These are phyloP conservation scores for Hemisphaericaspora nanyangensis DNA, from an alignment of 805 yeast species.

Conservation along the genomic window DNA sequence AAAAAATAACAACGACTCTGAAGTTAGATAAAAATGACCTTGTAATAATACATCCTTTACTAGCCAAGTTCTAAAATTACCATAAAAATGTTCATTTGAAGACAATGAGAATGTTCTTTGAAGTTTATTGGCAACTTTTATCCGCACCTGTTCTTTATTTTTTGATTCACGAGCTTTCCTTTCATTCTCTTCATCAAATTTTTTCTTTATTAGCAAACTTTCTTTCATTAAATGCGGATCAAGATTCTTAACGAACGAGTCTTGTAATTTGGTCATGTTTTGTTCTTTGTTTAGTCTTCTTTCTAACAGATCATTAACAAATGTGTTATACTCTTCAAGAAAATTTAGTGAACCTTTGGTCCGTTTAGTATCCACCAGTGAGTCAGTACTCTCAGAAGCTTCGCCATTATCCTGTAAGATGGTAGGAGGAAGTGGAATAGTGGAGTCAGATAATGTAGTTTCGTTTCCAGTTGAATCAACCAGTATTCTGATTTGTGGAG, in stretches of 20 bases:
- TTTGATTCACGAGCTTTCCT: constrained; percentile 8
- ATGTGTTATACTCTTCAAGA: too few species aligned
- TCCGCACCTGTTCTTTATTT: constrained; percentile 4
- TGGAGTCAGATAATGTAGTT: too few species aligned
- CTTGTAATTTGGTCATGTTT: constrained; percentile 16
- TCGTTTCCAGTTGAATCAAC: too few species aligned
- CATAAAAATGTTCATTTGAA: constrained; percentile 52
- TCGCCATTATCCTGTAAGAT: too few species aligned
- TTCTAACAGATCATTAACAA: not conserved
- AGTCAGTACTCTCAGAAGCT: too few species aligned
- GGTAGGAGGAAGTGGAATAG: too few species aligned
- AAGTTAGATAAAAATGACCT: constrained; percentile 78
- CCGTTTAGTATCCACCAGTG: too few species aligned
- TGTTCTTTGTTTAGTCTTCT: too few species aligned
- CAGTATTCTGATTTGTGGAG: too few species aligned
- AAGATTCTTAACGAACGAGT: constrained; percentile 28
- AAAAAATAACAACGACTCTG: constrained; percentile 61
- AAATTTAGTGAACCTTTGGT: too few species aligned
- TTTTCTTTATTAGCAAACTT: constrained; percentile 7
- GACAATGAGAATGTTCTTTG: constrained; percentile 39
- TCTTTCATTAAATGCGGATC: constrained; percentile 16
- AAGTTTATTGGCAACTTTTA: constrained; percentile 29
- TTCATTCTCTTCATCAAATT: constrained; percentile 4
- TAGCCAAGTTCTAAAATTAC: constrained; percentile 76
- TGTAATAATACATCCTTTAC: constrained; percentile 78